Evolutionary conservation across 306 rosid species (phyloP), one percentile per base, ranked within the genome.

Genomic region (Pyrus communis): DNA sequence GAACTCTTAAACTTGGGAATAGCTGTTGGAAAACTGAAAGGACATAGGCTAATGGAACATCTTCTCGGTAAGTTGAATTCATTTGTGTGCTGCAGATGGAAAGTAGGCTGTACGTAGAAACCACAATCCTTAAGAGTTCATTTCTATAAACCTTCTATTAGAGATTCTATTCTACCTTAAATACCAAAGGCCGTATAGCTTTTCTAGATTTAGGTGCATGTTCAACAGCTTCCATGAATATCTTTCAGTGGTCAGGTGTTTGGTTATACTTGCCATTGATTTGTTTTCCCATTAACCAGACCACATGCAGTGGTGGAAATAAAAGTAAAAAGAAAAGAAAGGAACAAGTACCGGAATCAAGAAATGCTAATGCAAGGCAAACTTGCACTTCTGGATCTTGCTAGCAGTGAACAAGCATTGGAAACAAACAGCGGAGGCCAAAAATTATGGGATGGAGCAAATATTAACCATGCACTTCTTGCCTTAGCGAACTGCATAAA

Each of bases 361-460:
- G 80, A 6, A 38, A 38, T 38, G 42, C 42, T 88, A 69, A 59
- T 82, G 84, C 84, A 77, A 9, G 92, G 90, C 66, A 88, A 86
- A 84, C 92, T 88, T 10, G 90, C 89, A n/a, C 92, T 84, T 45
- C 88, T 86, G 71, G 92, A 88, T 80, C 90, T 88, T 76, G 90
- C 90, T 18, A 90, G 90, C 78, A 88, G 92, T 77, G 92, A 88
- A 74, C 78, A 88, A 55, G 90, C 90, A 68, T 80, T 85, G 64
- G 90, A 88, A 81, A 86, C 92, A 73, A 82, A 86, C 63, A 84
- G 66, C 62, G 84, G 85, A 65, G 90, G 87, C 74, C 88, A 88
- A 75, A 86, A 88, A 78, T 74, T 88, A 75, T 80, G 88, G 71
- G 92, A 88, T 77, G 92, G 92, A 59, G 92, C 92, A 72, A 88